Percentiles rank a stretch among this genome's conserved stretches.
Conservation (phyloP, 257 asterid species). For the Penstemon eatonii region DNA sequence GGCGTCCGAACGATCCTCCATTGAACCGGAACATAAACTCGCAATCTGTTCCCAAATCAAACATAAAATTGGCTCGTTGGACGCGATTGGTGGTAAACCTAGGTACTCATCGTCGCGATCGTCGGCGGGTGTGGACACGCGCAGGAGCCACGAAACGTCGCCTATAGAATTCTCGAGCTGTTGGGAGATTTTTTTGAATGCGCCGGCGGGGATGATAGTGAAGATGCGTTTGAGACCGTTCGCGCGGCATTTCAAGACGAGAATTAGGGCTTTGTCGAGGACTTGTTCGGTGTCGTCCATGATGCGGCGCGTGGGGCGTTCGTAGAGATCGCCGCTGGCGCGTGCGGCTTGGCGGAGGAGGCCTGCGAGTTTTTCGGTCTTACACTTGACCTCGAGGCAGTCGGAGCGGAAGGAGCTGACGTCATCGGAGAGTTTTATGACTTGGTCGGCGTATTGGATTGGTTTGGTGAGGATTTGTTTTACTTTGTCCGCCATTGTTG, state of each 20-base stretch:
- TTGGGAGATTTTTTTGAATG: conserved; percentile 49
- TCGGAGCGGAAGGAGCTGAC: conserved; percentile 58
- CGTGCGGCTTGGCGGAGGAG: conserved; percentile 76
- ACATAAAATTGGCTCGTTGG: conserved; percentile 72
- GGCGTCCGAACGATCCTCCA: conserved; percentile 62
- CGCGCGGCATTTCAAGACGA: conserved; percentile 62
- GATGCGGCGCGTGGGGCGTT: conserved; percentile 79
- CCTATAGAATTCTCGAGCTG: conserved; percentile 76
- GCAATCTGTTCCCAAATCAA: conserved; percentile 81
- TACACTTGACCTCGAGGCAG: conserved; percentile 53
- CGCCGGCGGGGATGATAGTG: conserved; percentile 62
- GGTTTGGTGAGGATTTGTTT: conserved; percentile 64
- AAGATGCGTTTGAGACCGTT: conserved; percentile 60
- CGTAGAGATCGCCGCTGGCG: conserved; percentile 60
- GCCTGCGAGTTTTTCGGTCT: conserved; percentile 50
- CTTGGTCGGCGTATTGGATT: conserved; percentile 67
- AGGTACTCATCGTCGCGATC: conserved; percentile 62
- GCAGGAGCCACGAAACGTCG: conserved; percentile 78
- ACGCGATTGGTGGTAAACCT: conserved; percentile 76
- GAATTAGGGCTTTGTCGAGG: conserved; percentile 59
- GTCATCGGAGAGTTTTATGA: conserved; percentile 47
- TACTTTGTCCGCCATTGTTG: conserved; percentile 69
- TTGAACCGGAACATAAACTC: conserved; percentile 46
- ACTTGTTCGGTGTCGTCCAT: conserved; percentile 69
- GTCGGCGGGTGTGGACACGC: conserved; percentile 65